Evolutionary conservation across 1,284 basidiomycete genomes (phyloP).

Genomic region (Ustilago xerochloae): DNA sequence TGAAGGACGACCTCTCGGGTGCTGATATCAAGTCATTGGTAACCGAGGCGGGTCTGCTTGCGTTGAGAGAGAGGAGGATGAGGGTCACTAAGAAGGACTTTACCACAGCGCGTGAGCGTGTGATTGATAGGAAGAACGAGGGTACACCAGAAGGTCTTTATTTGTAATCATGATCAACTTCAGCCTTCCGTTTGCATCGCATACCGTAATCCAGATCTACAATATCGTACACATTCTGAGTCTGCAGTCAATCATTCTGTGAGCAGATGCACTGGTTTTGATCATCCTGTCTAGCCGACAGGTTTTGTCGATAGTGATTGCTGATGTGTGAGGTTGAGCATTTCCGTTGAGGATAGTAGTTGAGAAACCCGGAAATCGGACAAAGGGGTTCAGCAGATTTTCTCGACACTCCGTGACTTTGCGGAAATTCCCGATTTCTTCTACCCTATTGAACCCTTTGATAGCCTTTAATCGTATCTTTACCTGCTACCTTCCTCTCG

Average conservation of each 20-base stretch:
- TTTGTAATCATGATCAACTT: constrained; percentile 17
- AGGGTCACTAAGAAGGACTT: constrained; percentile 82
- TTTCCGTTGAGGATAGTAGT: no score
- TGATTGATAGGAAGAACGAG: constrained; percentile 66
- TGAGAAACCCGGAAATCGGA: constrained; percentile 17
- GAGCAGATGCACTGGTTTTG: no score
- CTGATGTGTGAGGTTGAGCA: no score
- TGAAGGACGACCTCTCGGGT: constrained; percentile 95
- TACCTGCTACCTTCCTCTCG: background rate
- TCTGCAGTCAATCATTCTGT: no score
- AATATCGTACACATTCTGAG: no score
- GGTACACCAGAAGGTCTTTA: constrained; percentile 64
- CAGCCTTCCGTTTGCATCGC: background rate
- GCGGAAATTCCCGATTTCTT: constrained; percentile 14
- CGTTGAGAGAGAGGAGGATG: constrained; percentile 94
- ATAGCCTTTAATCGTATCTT: no score
- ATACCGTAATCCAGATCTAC: constrained; percentile 13
- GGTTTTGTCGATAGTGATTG: no score
- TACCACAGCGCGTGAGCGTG: constrained; percentile 63
- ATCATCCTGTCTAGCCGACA: no score
- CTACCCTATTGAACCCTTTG: background rate
- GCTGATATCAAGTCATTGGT: constrained; percentile 86
- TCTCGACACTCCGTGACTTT: background rate
- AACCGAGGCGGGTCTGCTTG: constrained; percentile 92
- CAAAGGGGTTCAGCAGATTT: no score